phyloP scores from a whole-genome alignment of 1,284 basidiomycete genomes.

The Blastosporella zonata region DNA sequence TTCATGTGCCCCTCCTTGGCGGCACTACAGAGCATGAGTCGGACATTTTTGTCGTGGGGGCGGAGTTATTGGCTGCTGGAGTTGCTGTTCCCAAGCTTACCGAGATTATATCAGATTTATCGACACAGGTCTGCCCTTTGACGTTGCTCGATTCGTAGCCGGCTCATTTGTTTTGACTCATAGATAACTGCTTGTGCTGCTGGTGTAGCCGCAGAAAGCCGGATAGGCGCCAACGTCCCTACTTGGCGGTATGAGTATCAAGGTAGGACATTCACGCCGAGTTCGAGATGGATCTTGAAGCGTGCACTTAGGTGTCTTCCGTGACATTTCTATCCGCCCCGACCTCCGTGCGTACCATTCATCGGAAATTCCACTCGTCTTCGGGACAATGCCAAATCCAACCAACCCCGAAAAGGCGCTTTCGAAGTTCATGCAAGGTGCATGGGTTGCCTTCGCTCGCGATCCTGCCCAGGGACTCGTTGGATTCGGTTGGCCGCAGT shows the following conservation, averaged over 20 bases:
- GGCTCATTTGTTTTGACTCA: not conserved
- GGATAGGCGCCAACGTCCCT: conserved; percentile 25
- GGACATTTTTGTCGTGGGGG: conserved; percentile 14
- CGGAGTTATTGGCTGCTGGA: conserved; percentile 21
- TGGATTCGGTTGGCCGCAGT: conserved; percentile 31
- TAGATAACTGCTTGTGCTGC: conserved; percentile 24
- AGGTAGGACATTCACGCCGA: conserved; percentile 21
- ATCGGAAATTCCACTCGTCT: conserved; percentile 32
- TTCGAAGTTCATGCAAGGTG: conserved; percentile 28
- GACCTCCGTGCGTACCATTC: conserved; percentile 33
- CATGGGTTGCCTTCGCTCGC: conserved; percentile 33
- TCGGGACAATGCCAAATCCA: conserved; percentile 26
- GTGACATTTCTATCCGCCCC: conserved; percentile 26
- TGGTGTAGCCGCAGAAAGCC: conserved; percentile 20
- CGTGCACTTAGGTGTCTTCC: conserved; percentile 28
- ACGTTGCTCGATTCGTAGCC: not conserved
- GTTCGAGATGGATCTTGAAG: not conserved
- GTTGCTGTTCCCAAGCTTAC: conserved; percentile 23
- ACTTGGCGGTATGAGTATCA: conserved; percentile 35
- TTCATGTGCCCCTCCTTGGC: conserved; percentile 26
- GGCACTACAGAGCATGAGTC: conserved; percentile 26
- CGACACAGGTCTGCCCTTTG: conserved; percentile 21
- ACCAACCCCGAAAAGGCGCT: conserved; percentile 25
- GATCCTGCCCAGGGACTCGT: conserved; percentile 27
- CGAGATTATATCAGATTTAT: conserved; percentile 23